A percentile compares a stretch with the other conserved stretches of the same genome.
These are phyloP conservation scores for Aspergillus unguis DNA, from an alignment of 2,329 filamentous ascomycete genomes.

Conservation along the genomic window DNA sequence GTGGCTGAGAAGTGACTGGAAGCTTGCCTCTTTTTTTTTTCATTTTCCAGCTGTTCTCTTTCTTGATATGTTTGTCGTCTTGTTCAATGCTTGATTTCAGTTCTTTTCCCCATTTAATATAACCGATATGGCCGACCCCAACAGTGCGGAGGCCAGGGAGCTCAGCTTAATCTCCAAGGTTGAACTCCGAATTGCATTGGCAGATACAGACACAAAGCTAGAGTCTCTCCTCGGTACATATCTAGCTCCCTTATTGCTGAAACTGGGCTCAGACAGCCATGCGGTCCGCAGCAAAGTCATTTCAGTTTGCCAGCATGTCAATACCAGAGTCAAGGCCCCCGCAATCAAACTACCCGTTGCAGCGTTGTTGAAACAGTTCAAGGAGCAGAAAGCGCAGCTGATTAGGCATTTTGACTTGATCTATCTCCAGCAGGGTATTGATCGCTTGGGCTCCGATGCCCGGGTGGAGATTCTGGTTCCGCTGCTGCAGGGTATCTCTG, in stretches of 20 bases:
- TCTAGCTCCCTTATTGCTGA: constrained; percentile 76
- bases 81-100: constrained; percentile 12
- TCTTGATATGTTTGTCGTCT: not conserved
- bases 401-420: constrained; percentile 84
- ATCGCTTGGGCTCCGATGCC: constrained; percentile 58
- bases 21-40: not conserved
- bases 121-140: constrained; percentile 31
- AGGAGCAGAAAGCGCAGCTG: constrained; percentile 67
- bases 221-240: constrained; percentile 74
- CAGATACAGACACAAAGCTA: constrained; percentile 80
- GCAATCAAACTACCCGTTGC: constrained; percentile 76
- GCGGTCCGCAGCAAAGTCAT: constrained; percentile 78
- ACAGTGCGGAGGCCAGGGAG: constrained; percentile 59
- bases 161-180: constrained; percentile 79
- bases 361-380: constrained; percentile 86
- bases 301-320: constrained; percentile 68
- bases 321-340: constrained; percentile 59
- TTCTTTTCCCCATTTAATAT: constrained; percentile 1
- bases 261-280: constrained; percentile 75
- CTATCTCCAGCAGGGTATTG: constrained; percentile 82
- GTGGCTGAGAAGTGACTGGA: not conserved
- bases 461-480: constrained; percentile 70
- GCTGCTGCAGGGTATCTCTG: constrained; percentile 64
- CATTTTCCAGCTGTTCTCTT: not conserved
- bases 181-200: constrained; percentile 77